Evolutionary conservation across 225 moss, liverwort and hornwort species (phyloP), one percentile per base, ranked within the genome.

Genomic region (Anthoceros angustus): DNA sequence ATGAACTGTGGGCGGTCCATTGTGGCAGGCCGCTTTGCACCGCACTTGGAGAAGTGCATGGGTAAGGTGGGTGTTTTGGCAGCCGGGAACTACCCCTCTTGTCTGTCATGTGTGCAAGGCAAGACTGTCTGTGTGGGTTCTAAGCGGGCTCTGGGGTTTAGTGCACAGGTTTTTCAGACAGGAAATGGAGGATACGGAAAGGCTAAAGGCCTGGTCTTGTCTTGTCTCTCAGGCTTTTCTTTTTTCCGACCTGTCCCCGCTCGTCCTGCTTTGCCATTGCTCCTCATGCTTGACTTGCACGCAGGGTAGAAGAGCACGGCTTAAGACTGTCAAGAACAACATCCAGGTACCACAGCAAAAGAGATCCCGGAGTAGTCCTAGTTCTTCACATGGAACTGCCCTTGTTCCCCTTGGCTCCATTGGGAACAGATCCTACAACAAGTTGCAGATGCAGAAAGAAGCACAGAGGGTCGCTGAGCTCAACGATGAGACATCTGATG

Each of bases 11-110:
- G 89, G 61, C 87, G 93, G 32, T 85, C 89, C 12, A 89, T 93
- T 43, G 93, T 89, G 64, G 93, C 93, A 50, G 93, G 93, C 61
- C 86, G 93, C 14, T 93, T 93, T 75, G 93, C 93, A 39, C 93
- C 93, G 64, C 93, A 93, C 60, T 74, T 93, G 62, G 93, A 93
- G 71, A 93, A 93, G 74, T 93, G 93, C 67, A 93, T 93, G 93
- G 93, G 93, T 42, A 93, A 93, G 87, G 93, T 93, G 43, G 66
- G 71, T 16, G 18, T 42, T 32, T 21, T 32, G 32, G 32, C 32
- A 32, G 32, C 32, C 32, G 4, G 32, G 32, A 32, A 32, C 32
- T 4, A 32, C 32, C 32, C 4, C 32, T 32, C 32, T 32, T 32
- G 1, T 32, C 32, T 32, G 2, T 32, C 32, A 1, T 32, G 4